These are phyloP conservation scores for Yarrowia sp. DNA, from an alignment of 805 yeast species.

Conservation along the genomic window DNA sequence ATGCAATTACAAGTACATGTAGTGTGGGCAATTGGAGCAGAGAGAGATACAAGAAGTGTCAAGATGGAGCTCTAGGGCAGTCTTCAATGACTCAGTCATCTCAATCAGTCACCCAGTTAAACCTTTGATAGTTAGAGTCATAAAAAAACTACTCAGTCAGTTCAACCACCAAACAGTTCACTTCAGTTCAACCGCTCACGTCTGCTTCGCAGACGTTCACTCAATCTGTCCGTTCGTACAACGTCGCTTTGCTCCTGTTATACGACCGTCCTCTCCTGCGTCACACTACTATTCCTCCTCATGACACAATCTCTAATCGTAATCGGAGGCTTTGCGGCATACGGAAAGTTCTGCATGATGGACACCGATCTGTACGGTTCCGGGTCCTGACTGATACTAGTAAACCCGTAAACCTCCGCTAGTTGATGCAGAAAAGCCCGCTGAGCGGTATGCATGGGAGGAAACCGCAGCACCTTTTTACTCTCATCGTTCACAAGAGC, in stretches of 20 bases:
- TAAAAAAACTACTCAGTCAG: too few species aligned
- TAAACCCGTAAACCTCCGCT: conserved; percentile 64
- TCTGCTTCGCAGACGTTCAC: neutral
- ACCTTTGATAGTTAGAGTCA: too few species aligned
- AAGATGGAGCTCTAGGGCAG: too few species aligned
- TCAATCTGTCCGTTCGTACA: too few species aligned
- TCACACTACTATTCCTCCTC: conserved; percentile 5
- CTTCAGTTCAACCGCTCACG: neutral
- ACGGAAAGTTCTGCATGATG: conserved; percentile 28
- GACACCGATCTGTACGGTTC: conserved; percentile 71
- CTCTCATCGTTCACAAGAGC: conserved; percentile 55
- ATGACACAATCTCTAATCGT: conserved; percentile 23
- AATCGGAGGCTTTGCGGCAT: conserved; percentile 27
- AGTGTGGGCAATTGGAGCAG: too few species aligned
- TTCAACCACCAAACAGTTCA: too few species aligned
- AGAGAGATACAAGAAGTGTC: too few species aligned
- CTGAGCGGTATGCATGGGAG: conserved; percentile 74
- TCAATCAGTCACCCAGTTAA: too few species aligned
- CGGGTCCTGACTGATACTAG: conserved; percentile 77
- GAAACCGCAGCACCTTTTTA: conserved; percentile 62
- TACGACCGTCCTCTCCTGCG: too few species aligned
- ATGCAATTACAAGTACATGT: conserved; percentile 6
- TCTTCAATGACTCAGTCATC: neutral
- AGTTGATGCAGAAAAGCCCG: conserved; percentile 74
- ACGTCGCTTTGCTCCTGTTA: too few species aligned